Conservation (phyloP, 2,329 filamentous ascomycete species). For the Talaromyces verruculosus region DNA sequence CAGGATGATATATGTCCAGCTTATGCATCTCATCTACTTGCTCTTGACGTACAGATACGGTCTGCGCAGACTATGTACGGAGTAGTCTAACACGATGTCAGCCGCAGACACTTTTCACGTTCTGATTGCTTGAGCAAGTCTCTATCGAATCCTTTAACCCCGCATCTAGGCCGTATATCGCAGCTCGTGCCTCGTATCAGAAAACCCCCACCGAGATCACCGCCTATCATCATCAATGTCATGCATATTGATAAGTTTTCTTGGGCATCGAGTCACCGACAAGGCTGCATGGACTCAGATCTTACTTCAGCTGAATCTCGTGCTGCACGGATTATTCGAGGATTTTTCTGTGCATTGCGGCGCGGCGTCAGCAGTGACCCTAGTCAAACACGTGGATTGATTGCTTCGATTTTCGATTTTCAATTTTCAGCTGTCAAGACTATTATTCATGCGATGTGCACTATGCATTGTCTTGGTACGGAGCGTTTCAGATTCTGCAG, state of each 20-base stretch:
- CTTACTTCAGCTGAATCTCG: not conserved
- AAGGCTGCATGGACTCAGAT: constrained; percentile 9
- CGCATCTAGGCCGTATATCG: not conserved
- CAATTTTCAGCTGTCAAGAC: not conserved
- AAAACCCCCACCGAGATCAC: not conserved
- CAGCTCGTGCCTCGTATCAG: not conserved
- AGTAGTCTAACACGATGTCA: not conserved
- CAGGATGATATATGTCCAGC: not conserved
- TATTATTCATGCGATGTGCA: too few relatives aligned
- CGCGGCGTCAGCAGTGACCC: not conserved
- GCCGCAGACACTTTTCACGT: constrained; percentile 2
- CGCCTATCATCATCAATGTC: not conserved
- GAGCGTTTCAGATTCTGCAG: constrained; percentile 7
- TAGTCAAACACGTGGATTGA: not conserved
- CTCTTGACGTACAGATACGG: not conserved
- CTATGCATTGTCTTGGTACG: not conserved
- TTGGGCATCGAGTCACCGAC: not conserved
- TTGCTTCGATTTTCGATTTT: not conserved
- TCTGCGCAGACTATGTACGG: not conserved
- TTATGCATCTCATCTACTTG: not conserved
- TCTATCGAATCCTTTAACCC: not conserved
- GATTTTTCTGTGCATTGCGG: not conserved
- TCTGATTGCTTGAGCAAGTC: not conserved
- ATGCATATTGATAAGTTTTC: not conserved
- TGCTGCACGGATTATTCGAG: constrained; percentile 5